Conservation (phyloP, 768 basidiomycete species). For the Boletus tomentosulus region DNA sequence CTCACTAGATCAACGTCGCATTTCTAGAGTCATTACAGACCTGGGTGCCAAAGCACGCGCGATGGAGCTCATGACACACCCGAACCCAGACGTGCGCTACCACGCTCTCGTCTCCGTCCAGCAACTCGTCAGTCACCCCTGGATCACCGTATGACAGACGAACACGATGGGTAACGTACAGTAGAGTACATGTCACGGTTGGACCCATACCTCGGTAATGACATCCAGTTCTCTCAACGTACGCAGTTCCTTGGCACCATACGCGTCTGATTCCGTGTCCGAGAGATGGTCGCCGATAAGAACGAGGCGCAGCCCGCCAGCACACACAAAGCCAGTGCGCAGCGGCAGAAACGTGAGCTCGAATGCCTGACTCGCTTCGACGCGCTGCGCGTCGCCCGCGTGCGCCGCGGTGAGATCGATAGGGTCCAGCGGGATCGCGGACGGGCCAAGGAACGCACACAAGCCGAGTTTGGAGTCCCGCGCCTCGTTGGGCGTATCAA, state of each 20-base stretch:
- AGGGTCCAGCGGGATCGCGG: constrained; percentile 43
- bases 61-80: constrained; percentile 92
- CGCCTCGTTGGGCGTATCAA: constrained; percentile 37
- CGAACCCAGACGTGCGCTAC: constrained; percentile 87
- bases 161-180: not conserved
- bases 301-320: constrained; percentile 71
- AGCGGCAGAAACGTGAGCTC: constrained; percentile 59
- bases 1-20: not conserved
- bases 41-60: constrained; percentile 82
- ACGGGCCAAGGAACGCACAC: constrained; percentile 49
- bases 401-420: constrained; percentile 32
- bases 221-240: constrained; percentile 69
- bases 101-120: constrained; percentile 88
- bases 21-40: constrained; percentile 67
- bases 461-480: constrained; percentile 28
- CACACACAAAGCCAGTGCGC: constrained; percentile 52
- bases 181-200: constrained; percentile 25
- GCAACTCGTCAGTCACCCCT: constrained; percentile 86
- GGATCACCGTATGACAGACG: constrained; percentile 44
- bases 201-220: constrained; percentile 69
- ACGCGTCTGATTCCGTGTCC: constrained; percentile 23
- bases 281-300: constrained; percentile 53
- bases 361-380: constrained; percentile 51
- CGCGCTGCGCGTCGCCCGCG: constrained; percentile 21
- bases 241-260: constrained; percentile 35